A percentile compares a stretch with the other conserved stretches of the same genome.
Conservation (phyloP, 805 yeast species). For the Ogataea pignaliae region DNA sequence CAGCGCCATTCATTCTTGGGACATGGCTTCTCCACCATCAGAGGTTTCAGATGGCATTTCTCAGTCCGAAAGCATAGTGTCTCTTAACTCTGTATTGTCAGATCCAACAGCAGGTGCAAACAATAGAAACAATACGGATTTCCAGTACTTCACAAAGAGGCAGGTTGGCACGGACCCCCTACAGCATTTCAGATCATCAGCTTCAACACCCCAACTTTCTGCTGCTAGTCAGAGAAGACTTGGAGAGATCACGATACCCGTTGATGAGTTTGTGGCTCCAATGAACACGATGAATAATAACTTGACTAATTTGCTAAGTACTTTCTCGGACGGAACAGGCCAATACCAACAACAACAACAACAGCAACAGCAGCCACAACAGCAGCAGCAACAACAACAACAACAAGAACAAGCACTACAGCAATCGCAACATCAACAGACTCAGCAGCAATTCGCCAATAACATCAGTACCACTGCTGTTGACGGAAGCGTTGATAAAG, state of each 20-base stretch:
- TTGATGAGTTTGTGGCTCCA: conserved; percentile 34
- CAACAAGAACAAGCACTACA: neutral
- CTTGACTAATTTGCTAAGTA: conserved; percentile 25
- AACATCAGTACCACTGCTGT: neutral
- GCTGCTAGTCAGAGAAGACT: conserved; percentile 16
- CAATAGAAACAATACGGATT: conserved; percentile 5
- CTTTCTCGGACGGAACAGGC: conserved; percentile 9
- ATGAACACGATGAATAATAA: conserved; percentile 32
- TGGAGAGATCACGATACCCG: conserved; percentile 31
- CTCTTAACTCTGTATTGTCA: conserved; percentile 17
- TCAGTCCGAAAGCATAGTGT: conserved; percentile 21
- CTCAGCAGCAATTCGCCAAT: neutral
- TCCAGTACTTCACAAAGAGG: conserved; percentile 18
- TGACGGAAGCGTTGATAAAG: neutral
- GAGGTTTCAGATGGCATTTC: conserved; percentile 2
- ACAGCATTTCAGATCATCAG: conserved; percentile 22
- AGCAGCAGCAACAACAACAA: neutral
- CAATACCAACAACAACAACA: neutral
- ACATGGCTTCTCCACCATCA: conserved; percentile 26
- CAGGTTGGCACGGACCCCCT: conserved; percentile 31
- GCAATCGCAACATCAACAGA: neutral
- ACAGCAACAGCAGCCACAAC: neutral
- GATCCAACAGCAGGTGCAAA: conserved; percentile 3
- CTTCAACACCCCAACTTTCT: conserved; percentile 9
- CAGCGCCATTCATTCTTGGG: conserved; percentile 24